phyloP scores from a whole-genome alignment of 1,284 basidiomycete species.

The Leccinum fallax region DNA sequence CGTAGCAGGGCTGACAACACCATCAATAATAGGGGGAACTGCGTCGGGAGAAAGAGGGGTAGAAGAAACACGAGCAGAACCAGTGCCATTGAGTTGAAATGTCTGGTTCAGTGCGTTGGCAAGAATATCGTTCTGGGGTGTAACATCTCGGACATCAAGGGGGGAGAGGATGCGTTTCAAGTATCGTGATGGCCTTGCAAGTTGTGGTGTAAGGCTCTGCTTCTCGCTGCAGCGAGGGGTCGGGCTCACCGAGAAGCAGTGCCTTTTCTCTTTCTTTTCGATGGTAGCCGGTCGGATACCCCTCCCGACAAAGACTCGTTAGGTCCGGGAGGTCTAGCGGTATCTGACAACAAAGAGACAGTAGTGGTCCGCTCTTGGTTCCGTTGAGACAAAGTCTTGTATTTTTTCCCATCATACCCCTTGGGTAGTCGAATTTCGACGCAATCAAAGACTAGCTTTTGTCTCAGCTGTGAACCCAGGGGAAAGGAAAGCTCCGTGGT shows the following conservation, averaged over 20 bases:
- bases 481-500: background rate
- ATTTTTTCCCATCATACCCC: conserved; percentile 13
- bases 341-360: background rate
- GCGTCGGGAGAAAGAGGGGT: conserved; percentile 5
- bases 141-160: background rate
- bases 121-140: conserved; percentile 17
- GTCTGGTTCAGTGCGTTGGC: conserved; percentile 32
- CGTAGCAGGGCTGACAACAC: conserved; percentile 1
- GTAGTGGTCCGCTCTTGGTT: conserved; percentile 18
- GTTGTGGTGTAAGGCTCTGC: conserved; percentile 30
- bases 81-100: conserved; percentile 25
- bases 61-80: conserved; percentile 9
- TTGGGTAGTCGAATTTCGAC: conserved; percentile 22
- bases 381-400: background rate
- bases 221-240: conserved; percentile 34
- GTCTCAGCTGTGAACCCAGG: conserved; percentile 1
- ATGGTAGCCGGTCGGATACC: background rate
- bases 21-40: conserved; percentile 3
- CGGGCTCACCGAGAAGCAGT: conserved; percentile 36
- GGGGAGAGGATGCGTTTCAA: conserved; percentile 3
- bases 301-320: conserved; percentile 1
- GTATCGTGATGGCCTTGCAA: conserved; percentile 24
- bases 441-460: conserved; percentile 29
- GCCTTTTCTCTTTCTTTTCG: conserved; percentile 30
- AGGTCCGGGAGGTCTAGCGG: background rate